phyloP scores from a whole-genome alignment of 352 stramenopile species.

The Pythium insidiosum region DNA sequence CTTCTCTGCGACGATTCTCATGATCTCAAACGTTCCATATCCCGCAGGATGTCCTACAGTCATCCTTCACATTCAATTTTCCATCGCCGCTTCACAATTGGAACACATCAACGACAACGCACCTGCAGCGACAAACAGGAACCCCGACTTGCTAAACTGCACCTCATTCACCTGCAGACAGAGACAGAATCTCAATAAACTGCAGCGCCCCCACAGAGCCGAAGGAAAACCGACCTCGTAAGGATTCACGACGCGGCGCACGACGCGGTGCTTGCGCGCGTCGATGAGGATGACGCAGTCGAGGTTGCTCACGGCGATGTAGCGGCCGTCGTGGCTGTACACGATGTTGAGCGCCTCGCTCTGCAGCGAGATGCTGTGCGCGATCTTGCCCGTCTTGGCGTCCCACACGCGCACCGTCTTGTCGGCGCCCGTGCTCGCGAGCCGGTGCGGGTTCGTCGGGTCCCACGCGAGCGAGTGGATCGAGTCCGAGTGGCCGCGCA shows the following conservation, averaged over 20 bases:
- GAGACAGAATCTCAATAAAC: too few species aligned
- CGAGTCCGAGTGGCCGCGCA: conserved; percentile 66
- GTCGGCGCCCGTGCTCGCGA: conserved; percentile 67
- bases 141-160: conserved; percentile 73
- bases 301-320: conserved; percentile 66
- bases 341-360: conserved; percentile 71
- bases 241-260: conserved; percentile 70
- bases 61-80: background rate
- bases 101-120: background rate
- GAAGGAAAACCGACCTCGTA: conserved; percentile 34
- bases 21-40: conserved; percentile 80
- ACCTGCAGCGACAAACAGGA: conserved; percentile 73
- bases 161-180: conserved; percentile 61
- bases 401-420: conserved; percentile 85
- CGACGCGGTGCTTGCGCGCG: conserved; percentile 70
- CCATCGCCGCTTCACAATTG: too few species aligned
- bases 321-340: conserved; percentile 77
- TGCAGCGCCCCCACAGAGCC: background rate
- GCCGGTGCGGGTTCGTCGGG: conserved; percentile 40
- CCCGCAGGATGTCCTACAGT: conserved; percentile 47
- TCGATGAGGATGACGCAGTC: conserved; percentile 79
- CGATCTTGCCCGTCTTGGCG: conserved; percentile 67
- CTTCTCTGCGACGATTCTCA: conserved; percentile 67
- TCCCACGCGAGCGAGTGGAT: conserved; percentile 73
- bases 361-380: conserved; percentile 67